These are phyloP conservation scores for Ceratocystis eucalypticola DNA, from an alignment of 2,329 filamentous ascomycete species.

Conservation along the genomic window DNA sequence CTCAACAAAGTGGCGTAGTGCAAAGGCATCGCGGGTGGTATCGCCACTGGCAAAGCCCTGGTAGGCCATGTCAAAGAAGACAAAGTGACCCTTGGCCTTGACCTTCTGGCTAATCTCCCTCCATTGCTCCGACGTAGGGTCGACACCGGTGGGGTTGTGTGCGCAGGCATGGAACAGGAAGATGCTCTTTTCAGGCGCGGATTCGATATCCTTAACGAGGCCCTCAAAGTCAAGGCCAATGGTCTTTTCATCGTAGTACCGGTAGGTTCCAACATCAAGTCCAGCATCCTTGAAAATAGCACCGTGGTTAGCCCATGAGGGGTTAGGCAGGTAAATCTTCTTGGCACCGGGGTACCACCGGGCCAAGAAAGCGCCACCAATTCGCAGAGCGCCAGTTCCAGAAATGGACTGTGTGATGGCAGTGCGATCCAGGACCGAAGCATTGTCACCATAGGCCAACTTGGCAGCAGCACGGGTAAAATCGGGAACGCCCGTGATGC, in stretches of 20 bases:
- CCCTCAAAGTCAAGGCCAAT: slow-evolving; percentile 96
- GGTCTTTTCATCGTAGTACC: slow-evolving; percentile 98
- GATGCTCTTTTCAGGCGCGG: slow-evolving; percentile 71
- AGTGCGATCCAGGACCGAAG: slow-evolving; percentile 60
- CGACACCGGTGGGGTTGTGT: slow-evolving; percentile 94
- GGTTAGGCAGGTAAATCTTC: slow-evolving; percentile 91
- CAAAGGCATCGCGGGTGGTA: slow-evolving; percentile 85
- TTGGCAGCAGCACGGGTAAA: slow-evolving; percentile 87
- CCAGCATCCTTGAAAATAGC: slow-evolving; percentile 92
- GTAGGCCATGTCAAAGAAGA: slow-evolving; percentile 99
- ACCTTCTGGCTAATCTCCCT: slow-evolving; percentile 74
- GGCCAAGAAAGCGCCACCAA: slow-evolving; percentile 84
- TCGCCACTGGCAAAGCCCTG: slow-evolving; percentile 93
- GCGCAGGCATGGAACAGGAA: slow-evolving; percentile 94
- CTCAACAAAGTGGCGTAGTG: slow-evolving; percentile 83
- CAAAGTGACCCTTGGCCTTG: slow-evolving; percentile 75
- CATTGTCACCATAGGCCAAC: slow-evolving; percentile 79
- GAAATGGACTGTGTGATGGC: slow-evolving; percentile 97
- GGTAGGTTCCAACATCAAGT: slow-evolving; percentile 84
- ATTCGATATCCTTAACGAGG: slow-evolving; percentile 79
- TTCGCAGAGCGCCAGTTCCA: slow-evolving; percentile 87
- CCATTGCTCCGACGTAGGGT: slow-evolving; percentile 88
- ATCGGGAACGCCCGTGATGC: slow-evolving; percentile 87
- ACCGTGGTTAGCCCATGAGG: slow-evolving; percentile 96
- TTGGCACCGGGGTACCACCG: slow-evolving; percentile 85